Evolutionary conservation across 805 yeast genomes (phyloP).

Genomic region (Metschnikowia hibisci): DNA sequence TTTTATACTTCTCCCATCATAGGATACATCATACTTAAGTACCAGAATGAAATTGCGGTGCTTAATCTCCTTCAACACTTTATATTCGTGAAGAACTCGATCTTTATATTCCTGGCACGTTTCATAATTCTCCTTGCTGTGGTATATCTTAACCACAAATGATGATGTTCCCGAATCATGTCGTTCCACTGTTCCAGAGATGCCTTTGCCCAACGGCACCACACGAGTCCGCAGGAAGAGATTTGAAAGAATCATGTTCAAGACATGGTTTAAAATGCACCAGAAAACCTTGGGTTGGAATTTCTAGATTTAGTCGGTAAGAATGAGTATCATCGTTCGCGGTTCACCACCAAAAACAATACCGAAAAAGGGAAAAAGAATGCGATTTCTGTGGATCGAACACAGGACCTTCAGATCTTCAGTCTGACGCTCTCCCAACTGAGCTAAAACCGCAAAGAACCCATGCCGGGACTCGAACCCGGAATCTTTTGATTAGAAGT

Average conservation of each 20-base stretch:
- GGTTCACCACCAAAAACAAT: no score
- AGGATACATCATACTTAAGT: conserved; percentile 26
- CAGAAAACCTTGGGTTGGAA: no score
- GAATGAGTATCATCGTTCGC: no score
- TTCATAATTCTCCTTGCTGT: conserved; percentile 37
- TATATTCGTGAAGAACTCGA: conserved; percentile 38
- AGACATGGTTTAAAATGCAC: no score
- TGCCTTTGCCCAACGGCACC: conserved; percentile 27
- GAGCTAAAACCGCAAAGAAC: conserved; percentile 24
- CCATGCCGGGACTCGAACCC: conserved; percentile 20
- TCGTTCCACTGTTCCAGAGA: conserved; percentile 35
- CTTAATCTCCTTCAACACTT: conserved; percentile 22
- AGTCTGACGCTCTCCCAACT: conserved; percentile 26
- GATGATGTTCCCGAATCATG: conserved; percentile 1
- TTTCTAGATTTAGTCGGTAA: no score
- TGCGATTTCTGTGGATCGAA: conserved; percentile 19
- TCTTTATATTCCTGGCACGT: conserved; percentile 34
- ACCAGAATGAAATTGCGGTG: conserved; percentile 36
- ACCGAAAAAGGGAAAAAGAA: neutral
- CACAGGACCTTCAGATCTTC: conserved; percentile 19
- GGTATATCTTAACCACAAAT: conserved; percentile 47
- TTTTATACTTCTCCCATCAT: conserved; percentile 20
- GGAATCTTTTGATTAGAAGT: conserved; percentile 19
- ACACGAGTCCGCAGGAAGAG: neutral
- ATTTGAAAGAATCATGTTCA: neutral